Base-by-base conservation (phyloP, 306 rosid species). In the Fragaria nilgerrensis region DNA sequence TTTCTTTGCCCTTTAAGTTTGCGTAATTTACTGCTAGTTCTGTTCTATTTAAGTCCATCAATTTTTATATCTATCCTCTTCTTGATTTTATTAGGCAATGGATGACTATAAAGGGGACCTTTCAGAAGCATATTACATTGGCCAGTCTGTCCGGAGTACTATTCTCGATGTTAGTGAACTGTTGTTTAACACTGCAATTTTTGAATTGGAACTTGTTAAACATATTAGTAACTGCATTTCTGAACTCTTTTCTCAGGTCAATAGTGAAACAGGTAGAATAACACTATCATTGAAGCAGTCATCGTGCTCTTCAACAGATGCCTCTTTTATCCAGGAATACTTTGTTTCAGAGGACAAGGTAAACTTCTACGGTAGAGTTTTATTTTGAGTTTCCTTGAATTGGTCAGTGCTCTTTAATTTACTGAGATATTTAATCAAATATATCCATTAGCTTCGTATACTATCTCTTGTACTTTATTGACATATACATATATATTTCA, bases 71-170 rank as follows among this genome's bases (percentile, higher is more conserved):
- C 9, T 34, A 50, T 55, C 77, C 56, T 66, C 70, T 79, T 64
- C 70, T 77, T 64, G 67, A 3, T 72, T 83, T 73, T 84, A 71
- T 8, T 50, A 94, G 98, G 96, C 97, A 52, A 79, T 72, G 64
- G 94, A 90, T 84, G 92, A 87, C 77, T 87, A 79, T 72, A 90
- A 88, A 81, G 73, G 75, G 79, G 86, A 89, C 79, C 88, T 88
- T 73, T 83, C 86, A 25, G 97, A 92, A 77, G 86, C 93, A 44
- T 95, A 81, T 88, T 86, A 85, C 83, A 73, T 86, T 85, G 99
- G 99, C 80, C 99, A 95, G 83, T 95, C 99, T 37, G 97, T 95
- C 80, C 91, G 97, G 73, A 84, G 92, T 72, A 85, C 87, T 73
- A 73, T 95, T 78, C 85, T 89, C 39, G 85, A 89, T 83, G 97